Conservation (phyloP, 768 basidiomycete genomes). For the Saitozyma podzolica region DNA sequence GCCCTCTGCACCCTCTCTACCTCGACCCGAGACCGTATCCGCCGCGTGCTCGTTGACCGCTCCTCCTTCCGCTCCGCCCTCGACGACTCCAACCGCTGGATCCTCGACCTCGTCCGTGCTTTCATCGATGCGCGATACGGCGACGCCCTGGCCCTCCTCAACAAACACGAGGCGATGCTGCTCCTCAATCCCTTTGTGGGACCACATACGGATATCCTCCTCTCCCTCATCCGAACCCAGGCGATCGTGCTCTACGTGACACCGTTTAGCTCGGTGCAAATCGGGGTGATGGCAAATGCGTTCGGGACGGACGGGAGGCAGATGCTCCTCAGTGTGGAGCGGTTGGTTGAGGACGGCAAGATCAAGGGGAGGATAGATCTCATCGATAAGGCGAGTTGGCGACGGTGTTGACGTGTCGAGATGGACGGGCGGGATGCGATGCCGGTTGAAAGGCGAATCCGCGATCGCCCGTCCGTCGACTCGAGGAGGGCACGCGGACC, state of each 20-base stretch:
- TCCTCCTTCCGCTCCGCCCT: conserved; percentile 69
- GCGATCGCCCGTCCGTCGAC: not conserved
- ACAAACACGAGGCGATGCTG: conserved; percentile 74
- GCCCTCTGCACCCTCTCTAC: conserved; percentile 80
- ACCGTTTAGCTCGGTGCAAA: conserved; percentile 80
- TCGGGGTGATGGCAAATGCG: conserved; percentile 79
- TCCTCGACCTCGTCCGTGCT: conserved; percentile 79
- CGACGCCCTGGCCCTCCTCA: conserved; percentile 71
- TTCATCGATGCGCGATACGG: conserved; percentile 88
- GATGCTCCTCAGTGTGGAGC: conserved; percentile 71
- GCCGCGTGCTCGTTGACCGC: conserved; percentile 64
- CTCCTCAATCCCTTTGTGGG: conserved; percentile 74
- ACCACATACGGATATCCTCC: conserved; percentile 66
- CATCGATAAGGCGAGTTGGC: conserved; percentile 70
- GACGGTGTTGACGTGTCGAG: too few species aligned
- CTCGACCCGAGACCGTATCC: conserved; percentile 69
- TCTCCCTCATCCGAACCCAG: conserved; percentile 69
- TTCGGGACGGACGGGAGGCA: conserved; percentile 78
- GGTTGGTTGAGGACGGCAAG: conserved; percentile 71
- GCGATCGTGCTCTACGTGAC: conserved; percentile 85
- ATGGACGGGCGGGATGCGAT: too few species aligned
- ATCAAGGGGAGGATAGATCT: conserved; percentile 85
- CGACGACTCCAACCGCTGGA: conserved; percentile 75
- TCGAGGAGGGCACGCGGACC: not conserved
- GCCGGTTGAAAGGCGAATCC: too few species aligned